Base-by-base conservation (phyloP, 257 asterid species). In the Knoxia roxburghii region DNA sequence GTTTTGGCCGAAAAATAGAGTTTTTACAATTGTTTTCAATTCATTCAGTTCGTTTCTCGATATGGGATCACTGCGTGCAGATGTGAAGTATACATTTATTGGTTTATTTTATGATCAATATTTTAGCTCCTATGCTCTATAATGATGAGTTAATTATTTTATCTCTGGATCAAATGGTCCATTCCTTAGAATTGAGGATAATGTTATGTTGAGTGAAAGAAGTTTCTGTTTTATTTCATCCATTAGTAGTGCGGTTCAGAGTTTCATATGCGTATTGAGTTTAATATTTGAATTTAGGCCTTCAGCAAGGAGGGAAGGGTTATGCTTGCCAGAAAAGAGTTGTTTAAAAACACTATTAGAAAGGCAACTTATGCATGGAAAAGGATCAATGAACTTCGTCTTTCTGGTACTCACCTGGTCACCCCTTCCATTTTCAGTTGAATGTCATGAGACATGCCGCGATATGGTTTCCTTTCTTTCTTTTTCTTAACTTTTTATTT, bases 361-460 rank as follows among this genome's bases (percentile, higher is more conserved):
- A 94, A 94, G 85, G 85, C 97, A 39, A 81, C 93, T 72, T 76
- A 89, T 79, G 99, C 96, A 45, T 88, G 88, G 89, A 85, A 90
- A 68, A 81, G 72, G 63, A 85, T 94, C 71, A 64, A 57, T 69
- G 97, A 94, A 27, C 96, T 85, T 70, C 96, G 70, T 68, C 79
- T 94, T 20, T 71, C 96, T 18, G 95, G 99, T 87, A 61, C 39
- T 55, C 5, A 20, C 54, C 30, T 87, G 59, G 33, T 55, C 5
- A 20, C 54, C 30, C 20, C 20, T 21, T 9, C 21, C 32, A 14
- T 23, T 20, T 61, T 26, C 41, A 0, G 51, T 26, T 6, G 18
- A 15, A 5, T 54, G 17, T 59, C 27, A 11, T 29, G 2, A 21
- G 1, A 20, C 6, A 23, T 24, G 21, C 45, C 15, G 20, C 7